Conservation (phyloP, 306 rosid species). For the Luffa aegyptiaca region DNA sequence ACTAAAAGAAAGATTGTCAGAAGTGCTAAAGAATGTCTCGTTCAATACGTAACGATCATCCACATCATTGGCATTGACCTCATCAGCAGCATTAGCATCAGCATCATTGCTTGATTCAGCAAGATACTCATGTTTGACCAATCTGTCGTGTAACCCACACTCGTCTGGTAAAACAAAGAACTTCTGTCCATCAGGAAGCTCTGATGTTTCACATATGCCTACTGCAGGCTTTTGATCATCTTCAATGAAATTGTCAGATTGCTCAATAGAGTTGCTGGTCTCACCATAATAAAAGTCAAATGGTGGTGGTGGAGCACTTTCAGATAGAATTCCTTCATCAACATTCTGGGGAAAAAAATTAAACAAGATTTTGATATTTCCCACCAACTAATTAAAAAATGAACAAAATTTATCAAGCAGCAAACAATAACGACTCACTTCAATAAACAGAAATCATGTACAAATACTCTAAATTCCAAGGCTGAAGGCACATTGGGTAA, state of each 20-base stretch:
- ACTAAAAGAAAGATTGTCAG: slow-evolving; percentile 16
- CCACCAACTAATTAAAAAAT: not conserved
- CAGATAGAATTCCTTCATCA: slow-evolving; percentile 17
- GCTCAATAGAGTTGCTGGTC: slow-evolving; percentile 39
- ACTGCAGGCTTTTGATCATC: slow-evolving; percentile 29
- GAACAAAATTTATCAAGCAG: not conserved
- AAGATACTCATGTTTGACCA: slow-evolving; percentile 28
- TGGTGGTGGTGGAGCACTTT: slow-evolving; percentile 20
- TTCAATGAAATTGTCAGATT: slow-evolving; percentile 24
- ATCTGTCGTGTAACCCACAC: slow-evolving; percentile 15
- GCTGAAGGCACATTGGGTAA: not conserved
- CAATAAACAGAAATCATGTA: not conserved
- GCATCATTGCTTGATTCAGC: slow-evolving; percentile 19
- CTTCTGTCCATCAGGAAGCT: slow-evolving; percentile 15
- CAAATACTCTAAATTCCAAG: not conserved
- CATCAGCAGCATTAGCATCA: slow-evolving; percentile 13
- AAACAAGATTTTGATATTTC: not conserved
- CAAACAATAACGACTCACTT: not conserved
- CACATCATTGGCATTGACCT: slow-evolving; percentile 15
- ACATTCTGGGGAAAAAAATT: slow-evolving; percentile 26
- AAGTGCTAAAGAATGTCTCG: slow-evolving; percentile 25
- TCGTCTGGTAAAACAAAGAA: slow-evolving; percentile 23
- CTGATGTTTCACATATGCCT: slow-evolving; percentile 19
- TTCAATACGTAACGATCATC: slow-evolving; percentile 5
- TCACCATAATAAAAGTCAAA: slow-evolving; percentile 41